Percentiles rank a stretch among this genome's conserved stretches.
These are phyloP conservation scores for Prunus armeniaca DNA, from an alignment of 306 rosid genomes.

Conservation along the genomic window DNA sequence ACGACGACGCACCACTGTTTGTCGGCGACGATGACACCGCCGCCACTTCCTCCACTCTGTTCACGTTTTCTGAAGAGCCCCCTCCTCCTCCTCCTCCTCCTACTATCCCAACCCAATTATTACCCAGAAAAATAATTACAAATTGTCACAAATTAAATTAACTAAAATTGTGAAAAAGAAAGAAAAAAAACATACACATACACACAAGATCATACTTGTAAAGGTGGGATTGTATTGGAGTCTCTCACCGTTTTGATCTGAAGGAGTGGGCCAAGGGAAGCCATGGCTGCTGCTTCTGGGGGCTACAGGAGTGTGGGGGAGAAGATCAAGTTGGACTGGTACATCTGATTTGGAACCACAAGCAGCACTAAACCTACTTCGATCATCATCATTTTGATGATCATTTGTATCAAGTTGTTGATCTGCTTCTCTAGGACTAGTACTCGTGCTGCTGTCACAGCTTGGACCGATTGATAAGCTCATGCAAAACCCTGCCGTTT, in stretches of 20 bases:
- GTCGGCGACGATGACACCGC: conserved; percentile 25
- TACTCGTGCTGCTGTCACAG: background rate
- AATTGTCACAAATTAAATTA: background rate
- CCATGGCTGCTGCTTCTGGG: too few species aligned
- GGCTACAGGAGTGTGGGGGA: background rate
- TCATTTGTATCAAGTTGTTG: background rate
- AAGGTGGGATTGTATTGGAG: too few species aligned
- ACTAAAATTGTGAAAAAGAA: background rate
- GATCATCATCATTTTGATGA: background rate
- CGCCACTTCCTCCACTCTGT: conserved; percentile 10
- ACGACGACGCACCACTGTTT: conserved; percentile 36
- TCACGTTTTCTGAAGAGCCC: background rate
- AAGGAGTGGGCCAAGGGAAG: conserved; percentile 28
- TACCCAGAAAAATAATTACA: background rate
- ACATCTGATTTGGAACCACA: background rate
- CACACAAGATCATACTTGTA: too few species aligned
- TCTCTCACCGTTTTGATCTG: conserved; percentile 20
- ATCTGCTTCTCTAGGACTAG: background rate
- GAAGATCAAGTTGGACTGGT: conserved; percentile 41
- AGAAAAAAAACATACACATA: background rate
- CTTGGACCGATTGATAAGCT: conserved; percentile 31
- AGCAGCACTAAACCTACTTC: too few species aligned
- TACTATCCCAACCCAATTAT: background rate
- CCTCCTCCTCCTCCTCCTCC: too few species aligned
- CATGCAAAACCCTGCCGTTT: conserved; percentile 22